A percentile compares a stretch with the other conserved stretches of the same genome.
Evolutionary conservation across 2,329 filamentous ascomycete species (phyloP).

Genomic region (Calonectria crousiana): DNA sequence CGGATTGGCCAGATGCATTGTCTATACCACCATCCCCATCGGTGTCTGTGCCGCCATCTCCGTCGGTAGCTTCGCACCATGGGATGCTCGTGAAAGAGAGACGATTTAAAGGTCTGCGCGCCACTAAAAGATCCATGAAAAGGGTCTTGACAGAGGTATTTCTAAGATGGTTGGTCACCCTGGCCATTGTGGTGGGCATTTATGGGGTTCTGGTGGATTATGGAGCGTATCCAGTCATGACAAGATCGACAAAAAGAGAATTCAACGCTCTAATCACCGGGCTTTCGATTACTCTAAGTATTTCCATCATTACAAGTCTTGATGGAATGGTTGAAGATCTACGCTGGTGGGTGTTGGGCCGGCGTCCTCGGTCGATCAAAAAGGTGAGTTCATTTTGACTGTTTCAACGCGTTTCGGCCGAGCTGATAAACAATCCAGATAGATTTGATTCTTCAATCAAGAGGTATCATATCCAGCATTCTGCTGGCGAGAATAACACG

Average conservation of each 20-base stretch:
- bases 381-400: background rate
- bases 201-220: background rate
- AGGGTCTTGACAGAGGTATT: background rate
- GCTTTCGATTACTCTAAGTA: background rate
- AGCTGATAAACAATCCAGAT: background rate
- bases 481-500: background rate
- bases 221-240: background rate
- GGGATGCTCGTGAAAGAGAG: background rate
- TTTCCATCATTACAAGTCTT: background rate
- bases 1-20: background rate
- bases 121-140: background rate
- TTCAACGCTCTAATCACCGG: background rate
- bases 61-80: background rate
- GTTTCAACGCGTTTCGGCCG: background rate
- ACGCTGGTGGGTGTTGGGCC: background rate
- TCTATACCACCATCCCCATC: background rate
- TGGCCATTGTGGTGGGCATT: background rate
- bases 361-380: background rate
- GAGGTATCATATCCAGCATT: background rate
- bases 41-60: background rate
- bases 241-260: background rate
- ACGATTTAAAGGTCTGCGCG: background rate
- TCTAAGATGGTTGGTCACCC: background rate
- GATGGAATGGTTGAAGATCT: background rate
- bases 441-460: conserved; percentile 2